A percentile compares a stretch with the other conserved stretches of the same genome.
Conservation (phyloP, 129 eudicot species). For the Apium graveolens region DNA sequence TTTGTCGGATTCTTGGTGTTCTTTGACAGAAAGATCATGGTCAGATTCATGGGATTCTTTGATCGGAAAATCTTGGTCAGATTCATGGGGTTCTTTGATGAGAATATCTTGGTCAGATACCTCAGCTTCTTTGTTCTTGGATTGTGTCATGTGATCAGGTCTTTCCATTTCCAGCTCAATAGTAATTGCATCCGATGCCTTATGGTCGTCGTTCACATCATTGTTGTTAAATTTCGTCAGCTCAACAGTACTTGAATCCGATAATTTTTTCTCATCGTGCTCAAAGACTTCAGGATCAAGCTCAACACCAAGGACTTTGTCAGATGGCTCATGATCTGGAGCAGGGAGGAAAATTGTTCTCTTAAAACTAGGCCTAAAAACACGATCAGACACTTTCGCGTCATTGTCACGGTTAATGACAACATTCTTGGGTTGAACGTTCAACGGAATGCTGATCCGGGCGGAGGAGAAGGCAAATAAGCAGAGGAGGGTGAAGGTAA, state of each 20-base stretch:
- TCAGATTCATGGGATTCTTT: neutral
- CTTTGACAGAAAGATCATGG: neutral
- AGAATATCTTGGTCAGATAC: neutral
- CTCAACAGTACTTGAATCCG: neutral
- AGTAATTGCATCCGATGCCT: neutral
- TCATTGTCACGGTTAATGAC: neutral
- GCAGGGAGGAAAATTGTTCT: neutral
- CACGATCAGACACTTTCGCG: neutral
- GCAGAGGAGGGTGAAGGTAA: constrained; percentile 1
- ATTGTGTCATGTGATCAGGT: neutral
- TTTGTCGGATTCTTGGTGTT: neutral
- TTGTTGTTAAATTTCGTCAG: neutral
- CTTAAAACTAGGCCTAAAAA: neutral
- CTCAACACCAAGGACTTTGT: neutral
- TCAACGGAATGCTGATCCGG: neutral
- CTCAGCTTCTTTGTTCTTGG: neutral
- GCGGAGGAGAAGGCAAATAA: neutral
- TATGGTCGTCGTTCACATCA: neutral
- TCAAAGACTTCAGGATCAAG: neutral
- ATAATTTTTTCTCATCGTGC: neutral
- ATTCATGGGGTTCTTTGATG: neutral
- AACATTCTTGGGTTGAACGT: neutral
- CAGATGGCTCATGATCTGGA: neutral
- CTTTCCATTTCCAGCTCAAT: constrained; percentile 5
- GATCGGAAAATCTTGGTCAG: neutral